phyloP scores from a whole-genome alignment of 129 eudicot species.

The Chrysanthemum seticuspe region DNA sequence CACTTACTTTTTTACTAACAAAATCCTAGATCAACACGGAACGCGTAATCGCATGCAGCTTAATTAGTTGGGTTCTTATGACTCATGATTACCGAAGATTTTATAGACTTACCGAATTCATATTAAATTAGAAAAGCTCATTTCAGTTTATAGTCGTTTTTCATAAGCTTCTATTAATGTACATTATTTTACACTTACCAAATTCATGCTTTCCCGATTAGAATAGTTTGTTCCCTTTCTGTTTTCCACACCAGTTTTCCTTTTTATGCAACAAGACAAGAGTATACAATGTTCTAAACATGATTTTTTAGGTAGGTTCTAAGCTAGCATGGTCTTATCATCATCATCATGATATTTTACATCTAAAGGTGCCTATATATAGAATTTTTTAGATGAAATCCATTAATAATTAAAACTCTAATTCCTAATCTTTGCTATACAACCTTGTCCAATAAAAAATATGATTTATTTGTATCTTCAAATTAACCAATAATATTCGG shows the following conservation, averaged over 20 bases:
- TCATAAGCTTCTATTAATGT: neutral
- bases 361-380: neutral
- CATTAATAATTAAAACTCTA: too few species aligned
- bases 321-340: neutral
- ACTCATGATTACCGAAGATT: neutral
- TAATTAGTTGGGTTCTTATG: neutral
- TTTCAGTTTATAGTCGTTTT: neutral
- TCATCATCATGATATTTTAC: neutral
- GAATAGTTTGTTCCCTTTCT: neutral
- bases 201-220: neutral
- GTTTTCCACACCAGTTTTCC: conserved; percentile 1
- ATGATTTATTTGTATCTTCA: too few species aligned
- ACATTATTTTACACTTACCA: neutral
- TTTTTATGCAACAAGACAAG: neutral
- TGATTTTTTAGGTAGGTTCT: conserved; percentile 1
- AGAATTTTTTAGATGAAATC: too few species aligned
- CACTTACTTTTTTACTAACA: neutral
- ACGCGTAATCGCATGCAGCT: conserved; percentile 4
- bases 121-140: neutral
- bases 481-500: too few species aligned
- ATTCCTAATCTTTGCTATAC: too few species aligned
- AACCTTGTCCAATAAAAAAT: too few species aligned
- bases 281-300: neutral
- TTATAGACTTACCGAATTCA: too few species aligned
- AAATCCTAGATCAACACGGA: conserved; percentile 16